Evolutionary conservation across 1,284 basidiomycete species (phyloP), one percentile per base, ranked within the genome.

Genomic region (Porodaedalea pini): DNA sequence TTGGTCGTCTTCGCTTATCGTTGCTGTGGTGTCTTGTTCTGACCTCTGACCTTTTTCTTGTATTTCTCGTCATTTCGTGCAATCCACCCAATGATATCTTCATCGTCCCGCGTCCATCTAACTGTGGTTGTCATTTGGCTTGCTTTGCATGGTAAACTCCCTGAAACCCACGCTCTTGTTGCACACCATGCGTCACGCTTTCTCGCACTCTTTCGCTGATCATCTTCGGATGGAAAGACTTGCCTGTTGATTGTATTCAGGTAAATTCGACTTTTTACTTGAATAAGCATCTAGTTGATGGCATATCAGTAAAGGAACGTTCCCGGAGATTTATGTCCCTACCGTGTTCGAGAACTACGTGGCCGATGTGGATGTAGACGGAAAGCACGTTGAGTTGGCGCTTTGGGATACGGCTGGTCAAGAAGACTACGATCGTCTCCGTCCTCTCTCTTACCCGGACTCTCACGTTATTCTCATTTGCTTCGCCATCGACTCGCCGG

Each of bases 351-450:
- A 95, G 76, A 88, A 88, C 78, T 89, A 93, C 68, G 92, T 92
- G 52, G 89, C 89, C 64, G 90, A 93, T 71, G 90, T 94, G 58
- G 90, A 93, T 71, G 91, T 94, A 57, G 92, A 93, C 68, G 89
- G 89, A 64, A 94, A 92, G 75, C 88, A 92, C 72, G 90, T 96
- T 65, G 93, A 96, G 73, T 79, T 96, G 63, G 92, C 93, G 29
- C 78, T 96, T 62, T 95, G 93, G 93, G 93, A 96, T 89, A 96
- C 93, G 59, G 92, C 93, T 25, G 93, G 93, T 57, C 92, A 95
- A 73, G 93, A 95, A 74, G 84, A 86, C 71, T 90, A 88, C 70
- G 92, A 94, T 75, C 90, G 93, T 67, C 86, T 96, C 66, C 85
- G 94, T 67, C 93, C 93, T 58, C 83, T 94, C 63, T 89, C 85